Evolutionary conservation across 768 basidiomycete genomes (phyloP), one percentile per base, ranked within the genome.

Genomic region (Basidioascus undulatus): DNA sequence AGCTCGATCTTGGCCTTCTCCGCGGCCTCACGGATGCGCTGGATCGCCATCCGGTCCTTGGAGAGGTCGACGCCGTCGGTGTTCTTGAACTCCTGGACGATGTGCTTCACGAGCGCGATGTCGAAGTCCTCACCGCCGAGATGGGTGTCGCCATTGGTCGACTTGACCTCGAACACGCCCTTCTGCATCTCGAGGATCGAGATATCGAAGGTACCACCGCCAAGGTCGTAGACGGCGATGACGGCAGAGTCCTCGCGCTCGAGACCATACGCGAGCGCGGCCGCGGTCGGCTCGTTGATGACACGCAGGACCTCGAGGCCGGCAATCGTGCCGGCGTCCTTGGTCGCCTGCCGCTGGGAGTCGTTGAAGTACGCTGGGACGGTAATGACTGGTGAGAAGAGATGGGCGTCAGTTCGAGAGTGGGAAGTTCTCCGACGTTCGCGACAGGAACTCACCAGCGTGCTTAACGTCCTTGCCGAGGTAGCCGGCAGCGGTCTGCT

Each of bases 291-390:
- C 60, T 96, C 92, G 59, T 96, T 94, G 64, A 98, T 94, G 44
- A 96, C 87, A 52, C 89, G 84, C 35, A 94, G 75, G 34, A 96
- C 92, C 16, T 96, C 83, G 15, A 96, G 71, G 55, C 92, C 92
- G 16, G 92, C 87, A 51, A 96, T 94, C 57, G 83, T 76, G 55
- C 92, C 92, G 40, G 92, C 86, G 46, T 94, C 76, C 63, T 94
- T 92, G 32, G 92, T 98, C 4, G 92, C 92, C 65, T 96, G 89
- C 45, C 92, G 76, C 61, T 98, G 92, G 16, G 92, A 87, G 56
- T 98, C 92, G 59, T 98, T 98, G 72, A 96, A 98, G 65, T 94
- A 94, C 0, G 89, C 87, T 1, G 89, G 92, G 24, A 94, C 89
- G 12, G 87, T 94, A 53, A 96, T 65, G 52, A 96, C 87, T 54